Evolutionary conservation across 2,329 filamentous ascomycete species (phyloP).

Genomic region (Penicillium polonicum): DNA sequence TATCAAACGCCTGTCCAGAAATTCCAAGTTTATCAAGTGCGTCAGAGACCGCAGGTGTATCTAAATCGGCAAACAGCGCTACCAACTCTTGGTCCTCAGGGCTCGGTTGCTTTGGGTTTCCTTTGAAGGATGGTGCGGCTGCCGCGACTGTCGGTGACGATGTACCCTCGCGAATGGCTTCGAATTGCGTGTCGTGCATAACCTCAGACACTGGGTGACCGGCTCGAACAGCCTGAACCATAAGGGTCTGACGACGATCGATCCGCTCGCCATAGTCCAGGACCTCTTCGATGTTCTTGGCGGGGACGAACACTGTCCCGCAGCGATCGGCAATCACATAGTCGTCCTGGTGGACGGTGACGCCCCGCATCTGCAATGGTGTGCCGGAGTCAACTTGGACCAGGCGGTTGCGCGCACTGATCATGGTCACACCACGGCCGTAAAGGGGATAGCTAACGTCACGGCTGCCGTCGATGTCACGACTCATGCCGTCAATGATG

Average conservation of each 20-base stretch:
- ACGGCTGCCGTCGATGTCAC: constrained; percentile 36
- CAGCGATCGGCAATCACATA: constrained; percentile 24
- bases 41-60: constrained; percentile 23
- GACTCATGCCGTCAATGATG: constrained; percentile 35
- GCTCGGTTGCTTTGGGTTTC: constrained; percentile 11
- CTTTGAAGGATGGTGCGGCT: not conserved
- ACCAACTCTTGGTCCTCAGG: constrained; percentile 18
- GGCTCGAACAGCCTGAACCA: constrained; percentile 21
- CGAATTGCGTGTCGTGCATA: constrained; percentile 24
- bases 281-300: constrained; percentile 17
- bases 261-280: constrained; percentile 15
- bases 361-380: constrained; percentile 20
- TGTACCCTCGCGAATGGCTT: constrained; percentile 11
- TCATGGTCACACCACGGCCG: constrained; percentile 34
- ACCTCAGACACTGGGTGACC: constrained; percentile 20
- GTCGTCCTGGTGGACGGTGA: constrained; percentile 19
- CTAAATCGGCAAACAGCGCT: constrained; percentile 18
- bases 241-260: constrained; percentile 15
- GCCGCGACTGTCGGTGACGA: not conserved
- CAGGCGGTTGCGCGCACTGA: constrained; percentile 35
- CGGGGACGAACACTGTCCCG: constrained; percentile 20
- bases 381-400: constrained; percentile 34
- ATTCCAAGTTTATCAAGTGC: constrained; percentile 26
- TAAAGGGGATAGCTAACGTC: constrained; percentile 36
- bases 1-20: constrained; percentile 17